Base-by-base conservation (phyloP, 2,329 filamentous ascomycete species). In the Chrysosporium queenslandicum region DNA sequence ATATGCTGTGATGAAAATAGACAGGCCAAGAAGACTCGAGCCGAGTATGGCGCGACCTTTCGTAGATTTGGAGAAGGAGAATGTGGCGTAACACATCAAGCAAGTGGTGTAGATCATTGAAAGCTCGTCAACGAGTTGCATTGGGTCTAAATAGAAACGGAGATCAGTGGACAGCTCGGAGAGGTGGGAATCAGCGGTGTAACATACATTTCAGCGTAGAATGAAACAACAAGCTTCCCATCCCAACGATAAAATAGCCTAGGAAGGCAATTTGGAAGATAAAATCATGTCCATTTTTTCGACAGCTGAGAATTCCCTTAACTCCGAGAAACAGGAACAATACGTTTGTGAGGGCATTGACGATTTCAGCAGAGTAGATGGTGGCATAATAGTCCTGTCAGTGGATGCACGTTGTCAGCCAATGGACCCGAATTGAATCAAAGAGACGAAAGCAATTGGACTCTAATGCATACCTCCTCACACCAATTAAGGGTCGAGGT, bases 261-360 rank as follows among this genome's bases (percentile, higher is more conserved):
- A 76, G 62, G 59, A 81, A 85, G 29, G 77, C 76, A 2, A 94
- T 71, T 46, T 85, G 64, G 68, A 94, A 94, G 54, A 94, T 83
- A 12, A 68, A 71, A 52, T 88, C 85, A 68, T 95, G 87, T 14
- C 77, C 75, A 68, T 94, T 76, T 57, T 75, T 77, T 36, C 84
- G 64, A 66, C 87, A 94, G 66, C 82, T 88, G 51, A 74, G 71
- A 56, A 92, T 80, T 21, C 90, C 90, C 63, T 83, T 85, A 58
- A 80, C 70, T 6, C 87, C 87, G 18, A 94, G 77, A 66, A 77
- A 86, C 60, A 94, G 75, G 68, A 95, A 95, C 21, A 92, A 72
- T 2, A 86, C 66, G 66, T 95, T 95, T 30, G 88, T 95, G 29
- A 90, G 62, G 2, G 87, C 86, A 69, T 86, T 91, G 64, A 88